phyloP scores from a whole-genome alignment of 139 green algal genomes.

The Dunaliella sp. region DNA sequence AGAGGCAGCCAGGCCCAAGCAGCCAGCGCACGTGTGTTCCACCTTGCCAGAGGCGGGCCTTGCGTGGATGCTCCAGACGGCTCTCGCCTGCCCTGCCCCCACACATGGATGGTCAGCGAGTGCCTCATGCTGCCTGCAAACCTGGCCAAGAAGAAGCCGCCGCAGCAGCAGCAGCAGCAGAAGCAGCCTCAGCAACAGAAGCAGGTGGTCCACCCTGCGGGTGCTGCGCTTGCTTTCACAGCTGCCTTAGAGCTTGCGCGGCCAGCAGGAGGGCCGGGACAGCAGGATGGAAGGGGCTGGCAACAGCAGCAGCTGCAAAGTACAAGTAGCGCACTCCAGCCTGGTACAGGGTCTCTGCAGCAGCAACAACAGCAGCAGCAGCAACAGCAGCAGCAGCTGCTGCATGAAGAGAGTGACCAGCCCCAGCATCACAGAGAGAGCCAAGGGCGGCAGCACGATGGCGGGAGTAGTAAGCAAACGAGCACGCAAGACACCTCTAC shows the following conservation, averaged over 20 bases:
- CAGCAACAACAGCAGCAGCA: background rate
- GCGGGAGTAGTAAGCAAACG: too few species aligned
- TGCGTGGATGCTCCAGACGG: background rate
- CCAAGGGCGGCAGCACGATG: too few species aligned
- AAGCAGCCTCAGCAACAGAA: background rate
- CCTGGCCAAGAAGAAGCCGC: background rate
- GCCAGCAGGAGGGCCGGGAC: background rate
- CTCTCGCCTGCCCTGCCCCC: constrained; percentile 28
- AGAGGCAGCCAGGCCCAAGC: background rate
- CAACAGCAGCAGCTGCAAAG: background rate
- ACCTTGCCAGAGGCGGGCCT: background rate
- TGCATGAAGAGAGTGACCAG: too few species aligned
- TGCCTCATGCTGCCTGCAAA: constrained; percentile 1
- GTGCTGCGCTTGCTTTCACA: constrained; percentile 36
- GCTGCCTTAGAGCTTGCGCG: background rate
- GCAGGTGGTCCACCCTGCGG: constrained; percentile 21
- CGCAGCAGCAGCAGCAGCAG: background rate
- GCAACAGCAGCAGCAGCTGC: background rate
- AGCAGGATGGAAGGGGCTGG: background rate
- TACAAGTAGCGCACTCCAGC: too few species aligned
- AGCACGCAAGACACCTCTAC: too few species aligned
- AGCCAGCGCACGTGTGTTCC: background rate
- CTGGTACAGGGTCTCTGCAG: background rate
- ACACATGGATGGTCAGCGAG: constrained; percentile 22
- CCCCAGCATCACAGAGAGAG: too few species aligned